Conservation (phyloP, 2,329 filamentous ascomycete genomes). For the Sporothrix brasiliensis region DNA sequence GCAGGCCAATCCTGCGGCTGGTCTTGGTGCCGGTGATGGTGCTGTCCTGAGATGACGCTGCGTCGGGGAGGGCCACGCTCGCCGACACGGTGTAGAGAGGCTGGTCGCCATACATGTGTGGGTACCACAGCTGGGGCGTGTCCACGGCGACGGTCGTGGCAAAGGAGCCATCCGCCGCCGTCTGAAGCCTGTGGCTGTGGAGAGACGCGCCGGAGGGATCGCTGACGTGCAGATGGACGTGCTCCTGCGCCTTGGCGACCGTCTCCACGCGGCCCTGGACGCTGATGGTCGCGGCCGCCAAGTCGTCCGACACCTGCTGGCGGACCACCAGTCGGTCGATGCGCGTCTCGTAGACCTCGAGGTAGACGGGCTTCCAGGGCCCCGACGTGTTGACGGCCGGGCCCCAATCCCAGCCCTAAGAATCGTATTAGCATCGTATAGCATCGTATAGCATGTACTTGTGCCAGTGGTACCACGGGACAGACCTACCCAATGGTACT, state of each 20-base stretch:
- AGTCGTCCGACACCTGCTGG: background rate
- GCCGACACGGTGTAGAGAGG: constrained; percentile 22
- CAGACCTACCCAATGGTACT: constrained; percentile 27
- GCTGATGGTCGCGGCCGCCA: background rate
- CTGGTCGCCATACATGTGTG: constrained; percentile 29
- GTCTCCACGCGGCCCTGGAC: background rate
- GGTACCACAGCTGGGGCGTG: constrained; percentile 30
- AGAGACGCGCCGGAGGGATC: background rate
- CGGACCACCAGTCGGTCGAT: background rate
- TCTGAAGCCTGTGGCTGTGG: background rate
- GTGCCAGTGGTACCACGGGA: too few relatives aligned
- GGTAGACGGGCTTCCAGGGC: constrained; percentile 47
- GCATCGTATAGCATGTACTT: too few relatives aligned
- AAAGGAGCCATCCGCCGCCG: background rate
- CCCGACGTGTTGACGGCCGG: constrained; percentile 64
- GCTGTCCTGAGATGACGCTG: background rate
- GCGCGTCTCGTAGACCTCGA: background rate
- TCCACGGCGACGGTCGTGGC: background rate
- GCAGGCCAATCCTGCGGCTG: constrained; percentile 23
- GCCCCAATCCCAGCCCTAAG: constrained; percentile 73
- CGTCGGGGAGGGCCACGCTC: background rate
- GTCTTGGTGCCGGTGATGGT: background rate
- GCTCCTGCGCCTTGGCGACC: background rate
- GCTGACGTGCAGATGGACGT: background rate
- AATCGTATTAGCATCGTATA: constrained; percentile 46